These are phyloP conservation scores for Sporothrix mexicana DNA, from an alignment of 2,329 filamentous ascomycete genomes.

Conservation along the genomic window DNA sequence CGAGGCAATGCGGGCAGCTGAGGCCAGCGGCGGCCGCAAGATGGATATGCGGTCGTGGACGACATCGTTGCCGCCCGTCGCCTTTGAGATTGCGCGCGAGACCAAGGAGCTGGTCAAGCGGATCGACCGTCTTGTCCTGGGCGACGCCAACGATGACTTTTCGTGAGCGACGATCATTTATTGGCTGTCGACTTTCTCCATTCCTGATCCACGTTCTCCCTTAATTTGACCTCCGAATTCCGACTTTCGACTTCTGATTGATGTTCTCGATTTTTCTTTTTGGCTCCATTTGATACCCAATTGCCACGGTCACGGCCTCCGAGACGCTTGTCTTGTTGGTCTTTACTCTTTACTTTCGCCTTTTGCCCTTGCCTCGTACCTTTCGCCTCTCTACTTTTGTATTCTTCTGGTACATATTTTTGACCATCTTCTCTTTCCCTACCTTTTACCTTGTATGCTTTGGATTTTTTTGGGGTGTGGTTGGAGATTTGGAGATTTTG, in stretches of 20 bases:
- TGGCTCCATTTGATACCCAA: constrained; percentile 33
- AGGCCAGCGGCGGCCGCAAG: constrained; percentile 56
- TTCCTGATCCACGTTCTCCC: not conserved
- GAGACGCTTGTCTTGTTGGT: not conserved
- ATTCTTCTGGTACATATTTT: constrained; percentile 35
- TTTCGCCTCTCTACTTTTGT: not conserved
- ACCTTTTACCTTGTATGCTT: not conserved
- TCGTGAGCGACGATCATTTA: constrained; percentile 33
- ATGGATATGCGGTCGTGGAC: constrained; percentile 68
- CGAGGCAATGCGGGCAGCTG: constrained; percentile 59
- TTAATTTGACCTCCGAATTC: not conserved
- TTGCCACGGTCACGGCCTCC: constrained; percentile 36
- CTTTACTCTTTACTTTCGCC: not conserved
- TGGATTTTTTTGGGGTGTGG: not conserved
- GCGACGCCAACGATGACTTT: constrained; percentile 41
- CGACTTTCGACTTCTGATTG: constrained; percentile 5
- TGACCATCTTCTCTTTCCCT: not conserved
- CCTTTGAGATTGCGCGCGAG: constrained; percentile 84
- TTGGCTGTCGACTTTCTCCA: not conserved
- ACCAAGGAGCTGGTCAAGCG: constrained; percentile 71
- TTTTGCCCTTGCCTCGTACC: not conserved
- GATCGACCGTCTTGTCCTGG: constrained; percentile 41
- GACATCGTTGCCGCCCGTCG: constrained; percentile 77
- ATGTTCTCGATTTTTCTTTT: constrained; percentile 15
- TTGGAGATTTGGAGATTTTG: not conserved